A percentile compares a stretch with the other conserved stretches of the same genome.
phyloP scores from a whole-genome alignment of 1,139 yeast genomes.

The Diutina siamensis region DNA sequence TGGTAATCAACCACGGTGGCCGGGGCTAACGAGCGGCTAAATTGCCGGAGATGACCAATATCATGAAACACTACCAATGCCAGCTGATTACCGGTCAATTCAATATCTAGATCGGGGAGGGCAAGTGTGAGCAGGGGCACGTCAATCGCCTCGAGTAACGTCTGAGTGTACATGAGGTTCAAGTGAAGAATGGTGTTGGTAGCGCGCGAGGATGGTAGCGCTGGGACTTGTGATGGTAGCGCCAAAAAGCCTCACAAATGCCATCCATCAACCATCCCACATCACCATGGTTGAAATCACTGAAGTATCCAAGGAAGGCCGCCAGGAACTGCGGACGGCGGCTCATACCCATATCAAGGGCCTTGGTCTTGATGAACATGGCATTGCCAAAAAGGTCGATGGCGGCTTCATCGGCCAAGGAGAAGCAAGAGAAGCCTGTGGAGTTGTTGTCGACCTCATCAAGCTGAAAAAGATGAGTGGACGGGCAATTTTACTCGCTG shows the following conservation, averaged over 20 bases:
- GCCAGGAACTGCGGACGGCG: conserved; percentile 72
- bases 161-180: not conserved
- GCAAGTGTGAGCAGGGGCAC: not conserved
- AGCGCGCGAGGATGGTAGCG: not conserved
- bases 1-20: not conserved
- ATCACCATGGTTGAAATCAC: conserved; percentile 59
- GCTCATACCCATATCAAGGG: conserved; percentile 98
- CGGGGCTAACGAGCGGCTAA: not conserved
- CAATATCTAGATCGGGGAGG: not conserved
- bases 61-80: not conserved
- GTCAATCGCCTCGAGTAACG: not conserved
- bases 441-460: conserved; percentile 86
- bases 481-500: conserved; percentile 89
- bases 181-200: not conserved
- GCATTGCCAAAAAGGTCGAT: conserved; percentile 72
- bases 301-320: conserved; percentile 57
- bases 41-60: too few species aligned
- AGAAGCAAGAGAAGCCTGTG: conserved; percentile 96
- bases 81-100: not conserved
- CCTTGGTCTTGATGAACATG: conserved; percentile 84
- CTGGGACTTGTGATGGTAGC: not conserved
- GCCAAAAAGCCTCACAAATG: too few species aligned
- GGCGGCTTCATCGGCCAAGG: conserved; percentile 95
- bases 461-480: conserved; percentile 93
- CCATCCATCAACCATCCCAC: not conserved